Evolutionary conservation across 257 asterid genomes (phyloP).

Genomic region (Solanum tarijense): DNA sequence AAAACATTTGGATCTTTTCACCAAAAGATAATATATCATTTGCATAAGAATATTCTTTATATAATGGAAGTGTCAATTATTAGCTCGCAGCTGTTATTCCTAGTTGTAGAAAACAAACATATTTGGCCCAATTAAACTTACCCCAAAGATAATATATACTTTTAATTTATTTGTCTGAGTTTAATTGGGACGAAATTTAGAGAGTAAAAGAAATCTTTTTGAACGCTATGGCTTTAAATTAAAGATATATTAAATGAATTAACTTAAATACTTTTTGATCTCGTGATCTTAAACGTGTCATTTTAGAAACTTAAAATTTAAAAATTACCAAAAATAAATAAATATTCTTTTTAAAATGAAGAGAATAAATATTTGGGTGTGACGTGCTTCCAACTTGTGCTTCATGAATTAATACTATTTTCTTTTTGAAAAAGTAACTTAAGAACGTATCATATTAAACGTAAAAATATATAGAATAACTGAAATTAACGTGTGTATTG

Average conservation of each 20-base stretch:
- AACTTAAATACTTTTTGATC: no score
- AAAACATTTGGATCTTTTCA: neutral
- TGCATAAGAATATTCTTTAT: neutral
- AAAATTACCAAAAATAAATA: no score
- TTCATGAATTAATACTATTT: neutral
- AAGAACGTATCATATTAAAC: neutral
- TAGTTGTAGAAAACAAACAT: neutral
- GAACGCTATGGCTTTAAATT: no score
- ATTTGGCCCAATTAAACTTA: neutral
- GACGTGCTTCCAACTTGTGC: neutral
- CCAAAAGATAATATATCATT: neutral
- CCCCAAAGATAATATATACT: neutral
- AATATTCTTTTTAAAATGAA: no score
- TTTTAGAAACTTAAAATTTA: neutral
- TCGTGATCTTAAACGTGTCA: no score
- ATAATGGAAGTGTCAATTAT: neutral
- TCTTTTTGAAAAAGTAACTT: neutral
- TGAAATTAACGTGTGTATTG: neutral
- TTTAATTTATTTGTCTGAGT: no score
- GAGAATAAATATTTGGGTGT: neutral
- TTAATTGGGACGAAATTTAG: no score
- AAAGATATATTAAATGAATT: no score
- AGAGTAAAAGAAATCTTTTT: no score
- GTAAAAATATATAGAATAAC: no score
- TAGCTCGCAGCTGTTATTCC: neutral